phyloP scores from a whole-genome alignment of 2,329 filamentous ascomycete genomes.

The Aspergillus carbonarius region DNA sequence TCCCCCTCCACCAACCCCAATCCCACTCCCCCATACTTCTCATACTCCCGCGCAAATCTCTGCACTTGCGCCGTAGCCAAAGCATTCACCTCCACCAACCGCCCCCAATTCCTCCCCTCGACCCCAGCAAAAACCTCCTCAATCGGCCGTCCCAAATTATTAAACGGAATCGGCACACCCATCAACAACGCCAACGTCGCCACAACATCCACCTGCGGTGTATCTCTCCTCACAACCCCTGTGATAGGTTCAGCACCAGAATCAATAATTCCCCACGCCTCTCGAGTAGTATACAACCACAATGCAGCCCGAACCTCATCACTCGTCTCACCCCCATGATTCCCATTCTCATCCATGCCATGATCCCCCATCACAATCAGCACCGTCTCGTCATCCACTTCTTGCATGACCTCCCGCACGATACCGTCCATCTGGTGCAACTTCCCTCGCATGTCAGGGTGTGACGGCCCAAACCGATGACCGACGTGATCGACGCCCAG shows the following conservation, averaged over 20 bases:
- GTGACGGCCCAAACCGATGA: slow-evolving; percentile 89
- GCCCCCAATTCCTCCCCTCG: slow-evolving; percentile 68
- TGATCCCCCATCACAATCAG: slow-evolving; percentile 98
- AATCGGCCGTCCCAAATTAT: slow-evolving; percentile 87
- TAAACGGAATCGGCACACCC: slow-evolving; percentile 90
- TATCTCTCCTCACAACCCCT: slow-evolving; percentile 11
- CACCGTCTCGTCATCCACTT: slow-evolving; percentile 80
- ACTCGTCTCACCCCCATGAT: slow-evolving; percentile 94
- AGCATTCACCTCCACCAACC: slow-evolving; percentile 72
- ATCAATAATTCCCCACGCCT: slow-evolving; percentile 27
- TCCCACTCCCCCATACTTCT: slow-evolving; percentile 29
- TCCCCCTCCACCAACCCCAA: background rate
- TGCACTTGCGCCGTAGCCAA: slow-evolving; percentile 80
- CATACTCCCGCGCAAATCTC: slow-evolving; percentile 82
- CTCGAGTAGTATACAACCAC: slow-evolving; percentile 95
- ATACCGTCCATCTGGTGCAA: slow-evolving; percentile 85
- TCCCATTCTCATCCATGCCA: slow-evolving; percentile 54
- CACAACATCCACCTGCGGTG: slow-evolving; percentile 83
- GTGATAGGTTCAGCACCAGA: background rate
- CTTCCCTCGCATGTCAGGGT: slow-evolving; percentile 86
- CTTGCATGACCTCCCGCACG: slow-evolving; percentile 66
- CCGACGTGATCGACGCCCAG: slow-evolving; percentile 95
- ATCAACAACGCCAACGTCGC: slow-evolving; percentile 84
- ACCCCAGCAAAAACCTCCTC: slow-evolving; percentile 85
- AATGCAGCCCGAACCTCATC: slow-evolving; percentile 90